Percentiles rank a stretch among this genome's conserved stretches.
These are phyloP conservation scores for Xerophyta viscosa DNA, from an alignment of 106 monocot species.

Conservation along the genomic window DNA sequence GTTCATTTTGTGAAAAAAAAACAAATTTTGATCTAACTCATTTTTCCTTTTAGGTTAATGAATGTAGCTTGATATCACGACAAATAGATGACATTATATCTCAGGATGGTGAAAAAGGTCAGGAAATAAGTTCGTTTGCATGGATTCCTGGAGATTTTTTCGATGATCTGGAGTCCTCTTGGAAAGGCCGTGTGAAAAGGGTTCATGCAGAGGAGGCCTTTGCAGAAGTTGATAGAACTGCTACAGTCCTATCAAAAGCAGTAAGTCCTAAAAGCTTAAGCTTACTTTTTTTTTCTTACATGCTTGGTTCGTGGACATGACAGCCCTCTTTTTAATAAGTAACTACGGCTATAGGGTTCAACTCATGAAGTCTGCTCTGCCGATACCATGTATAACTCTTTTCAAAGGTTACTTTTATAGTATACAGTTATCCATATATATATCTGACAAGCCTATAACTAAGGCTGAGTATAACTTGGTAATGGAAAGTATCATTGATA, in stretches of 20 bases:
- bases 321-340: neutral
- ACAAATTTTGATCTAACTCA: too few species aligned
- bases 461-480: too few species aligned
- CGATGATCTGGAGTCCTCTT: constrained; percentile 82
- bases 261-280: constrained; percentile 26
- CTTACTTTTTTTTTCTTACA: neutral
- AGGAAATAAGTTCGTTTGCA: constrained; percentile 56
- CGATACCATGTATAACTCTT: too few species aligned
- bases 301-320: neutral
- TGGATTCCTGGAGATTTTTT: constrained; percentile 77
- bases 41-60: constrained; percentile 54
- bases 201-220: constrained; percentile 81
- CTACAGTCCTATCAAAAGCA: constrained; percentile 47
- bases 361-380: too few species aligned
- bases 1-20: too few species aligned
- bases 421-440: too few species aligned
- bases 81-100: constrained; percentile 83
- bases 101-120: constrained; percentile 61
- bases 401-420: too few species aligned
- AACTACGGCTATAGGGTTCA: neutral
- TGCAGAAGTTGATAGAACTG: constrained; percentile 67
- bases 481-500: too few species aligned
- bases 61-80: constrained; percentile 63
- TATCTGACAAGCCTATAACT: too few species aligned
- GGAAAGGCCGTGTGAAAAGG: constrained; percentile 89